Evolutionary conservation across 768 basidiomycete species (phyloP).

Genomic region (Termitomyces heimii): DNA sequence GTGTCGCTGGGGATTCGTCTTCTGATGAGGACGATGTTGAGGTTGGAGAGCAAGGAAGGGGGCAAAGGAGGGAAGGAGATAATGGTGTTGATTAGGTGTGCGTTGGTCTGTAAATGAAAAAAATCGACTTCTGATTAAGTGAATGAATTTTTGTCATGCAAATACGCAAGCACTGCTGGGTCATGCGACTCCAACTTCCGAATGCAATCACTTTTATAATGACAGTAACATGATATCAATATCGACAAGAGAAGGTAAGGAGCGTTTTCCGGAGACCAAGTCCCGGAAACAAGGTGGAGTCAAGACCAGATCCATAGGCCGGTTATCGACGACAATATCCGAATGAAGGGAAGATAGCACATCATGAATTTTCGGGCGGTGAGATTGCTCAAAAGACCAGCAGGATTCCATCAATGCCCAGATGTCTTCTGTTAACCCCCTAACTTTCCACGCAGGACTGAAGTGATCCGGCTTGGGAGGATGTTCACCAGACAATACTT

Average conservation of each 20-base stretch:
- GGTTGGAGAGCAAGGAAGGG: not conserved
- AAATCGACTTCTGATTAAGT: not conserved
- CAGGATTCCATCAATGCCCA: not conserved
- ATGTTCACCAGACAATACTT: not conserved
- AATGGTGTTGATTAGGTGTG: conserved; percentile 25
- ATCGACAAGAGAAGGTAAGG: not conserved
- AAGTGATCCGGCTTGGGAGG: not conserved
- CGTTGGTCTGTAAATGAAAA: not conserved
- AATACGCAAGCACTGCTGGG: no score
- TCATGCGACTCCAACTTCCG: no score
- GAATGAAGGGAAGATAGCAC: not conserved
- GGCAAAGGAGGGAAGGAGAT: conserved; percentile 10
- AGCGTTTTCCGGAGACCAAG: no score
- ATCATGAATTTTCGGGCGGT: not conserved
- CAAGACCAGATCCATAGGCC: not conserved
- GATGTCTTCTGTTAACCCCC: not conserved
- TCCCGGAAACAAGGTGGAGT: not conserved
- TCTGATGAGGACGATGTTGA: conserved; percentile 41
- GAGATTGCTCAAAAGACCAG: not conserved
- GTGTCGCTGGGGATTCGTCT: conserved; percentile 18
- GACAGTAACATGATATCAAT: not conserved
- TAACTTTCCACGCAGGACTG: not conserved
- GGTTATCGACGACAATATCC: not conserved
- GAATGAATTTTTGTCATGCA: not conserved
- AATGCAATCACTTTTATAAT: not conserved